Evolutionary conservation across 805 yeast genomes (phyloP).

Genomic region (Saccharomycodes ludwigii): DNA sequence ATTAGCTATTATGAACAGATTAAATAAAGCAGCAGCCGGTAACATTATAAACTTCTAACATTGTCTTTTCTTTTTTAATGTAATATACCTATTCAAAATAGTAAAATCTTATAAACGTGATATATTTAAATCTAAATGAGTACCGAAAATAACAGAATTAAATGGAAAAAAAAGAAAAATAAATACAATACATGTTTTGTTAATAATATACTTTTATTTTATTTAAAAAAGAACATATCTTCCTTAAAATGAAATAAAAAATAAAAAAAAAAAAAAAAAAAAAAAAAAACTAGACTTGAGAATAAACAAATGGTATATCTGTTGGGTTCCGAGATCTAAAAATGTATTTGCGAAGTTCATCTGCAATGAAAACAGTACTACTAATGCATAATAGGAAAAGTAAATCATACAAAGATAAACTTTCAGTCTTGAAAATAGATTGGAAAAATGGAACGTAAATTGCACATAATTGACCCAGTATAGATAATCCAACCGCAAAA

Average conservation of each 20-base stretch:
- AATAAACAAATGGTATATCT: too few species aligned
- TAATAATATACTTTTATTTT: too few species aligned
- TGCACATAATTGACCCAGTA: slow-evolving; percentile 86
- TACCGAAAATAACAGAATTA: too few species aligned
- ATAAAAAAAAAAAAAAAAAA: too few species aligned
- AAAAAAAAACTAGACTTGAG: too few species aligned
- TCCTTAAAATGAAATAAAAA: too few species aligned
- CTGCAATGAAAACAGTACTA: slow-evolving; percentile 75
- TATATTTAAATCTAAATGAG: not conserved
- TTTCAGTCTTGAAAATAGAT: slow-evolving; percentile 87
- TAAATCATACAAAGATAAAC: slow-evolving; percentile 61
- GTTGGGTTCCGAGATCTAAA: slow-evolving; percentile 11
- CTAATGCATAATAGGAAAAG: slow-evolving; percentile 48
- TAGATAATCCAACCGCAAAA: slow-evolving; percentile 77
- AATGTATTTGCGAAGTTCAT: slow-evolving; percentile 67
- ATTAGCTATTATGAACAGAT: slow-evolving; percentile 86
- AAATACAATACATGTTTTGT: too few species aligned
- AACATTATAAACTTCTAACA: too few species aligned
- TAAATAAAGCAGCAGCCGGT: slow-evolving; percentile 68
- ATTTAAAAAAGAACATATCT: too few species aligned
- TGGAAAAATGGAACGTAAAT: slow-evolving; percentile 91
- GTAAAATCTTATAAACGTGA: slow-evolving; percentile 1
- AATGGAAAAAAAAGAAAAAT: too few species aligned
- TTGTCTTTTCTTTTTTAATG: too few species aligned
- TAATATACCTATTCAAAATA: too few species aligned